Evolutionary conservation across 768 basidiomycete species (phyloP).

Genomic region (Termitomyces sp.): DNA sequence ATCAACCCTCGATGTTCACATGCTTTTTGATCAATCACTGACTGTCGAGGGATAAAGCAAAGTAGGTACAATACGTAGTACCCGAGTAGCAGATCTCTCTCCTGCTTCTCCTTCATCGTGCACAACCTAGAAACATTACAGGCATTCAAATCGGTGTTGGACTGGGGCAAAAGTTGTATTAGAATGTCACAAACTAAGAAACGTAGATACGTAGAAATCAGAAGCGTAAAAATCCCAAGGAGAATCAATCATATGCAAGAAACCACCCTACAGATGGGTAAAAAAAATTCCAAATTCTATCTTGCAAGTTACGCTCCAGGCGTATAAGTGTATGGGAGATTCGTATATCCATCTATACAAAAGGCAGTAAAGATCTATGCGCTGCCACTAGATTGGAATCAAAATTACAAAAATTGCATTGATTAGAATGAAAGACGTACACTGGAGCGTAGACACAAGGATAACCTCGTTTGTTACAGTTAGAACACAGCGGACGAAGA

Average conservation of each 20-base stretch:
- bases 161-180: background rate
- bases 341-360: background rate
- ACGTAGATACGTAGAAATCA: background rate
- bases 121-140: background rate
- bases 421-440: constrained; percentile 34
- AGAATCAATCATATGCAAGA: background rate
- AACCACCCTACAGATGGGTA: background rate
- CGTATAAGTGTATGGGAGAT: background rate
- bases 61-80: background rate
- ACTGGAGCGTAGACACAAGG: constrained; percentile 63
- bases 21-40: background rate
- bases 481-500: constrained; percentile 53
- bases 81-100: background rate
- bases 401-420: background rate
- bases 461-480: constrained; percentile 56
- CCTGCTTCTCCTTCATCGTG: background rate
- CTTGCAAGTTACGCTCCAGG: background rate
- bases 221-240: background rate
- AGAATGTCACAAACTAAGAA: background rate
- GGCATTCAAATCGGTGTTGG: background rate
- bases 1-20: constrained; percentile 5
- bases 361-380: background rate
- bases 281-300: background rate
- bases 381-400: background rate
- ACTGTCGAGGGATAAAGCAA: background rate